Conservation (phyloP, 441 rosid species). For the Populus hybrid region DNA sequence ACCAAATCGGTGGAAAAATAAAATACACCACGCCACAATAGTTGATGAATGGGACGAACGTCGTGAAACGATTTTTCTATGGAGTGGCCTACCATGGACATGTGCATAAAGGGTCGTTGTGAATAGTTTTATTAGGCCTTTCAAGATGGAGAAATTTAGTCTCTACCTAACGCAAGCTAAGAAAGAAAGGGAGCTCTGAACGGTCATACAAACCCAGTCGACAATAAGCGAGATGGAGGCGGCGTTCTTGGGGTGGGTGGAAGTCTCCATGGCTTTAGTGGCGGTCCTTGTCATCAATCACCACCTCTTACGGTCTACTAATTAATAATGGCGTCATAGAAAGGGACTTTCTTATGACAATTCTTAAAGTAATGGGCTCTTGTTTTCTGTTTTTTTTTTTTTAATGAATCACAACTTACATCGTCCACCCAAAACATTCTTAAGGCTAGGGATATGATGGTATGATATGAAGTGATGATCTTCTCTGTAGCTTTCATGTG, state of each 20-base stretch:
- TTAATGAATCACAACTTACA: not conserved
- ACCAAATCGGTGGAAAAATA: not conserved
- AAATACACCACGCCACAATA: not conserved
- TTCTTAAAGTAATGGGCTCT: not conserved
- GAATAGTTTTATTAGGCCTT: not conserved
- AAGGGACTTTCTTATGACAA: conserved; percentile 3
- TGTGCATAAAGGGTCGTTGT: too few relatives aligned
- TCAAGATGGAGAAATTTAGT: too few relatives aligned
- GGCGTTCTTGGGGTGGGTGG: not conserved
- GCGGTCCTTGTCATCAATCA: conserved; percentile 21
- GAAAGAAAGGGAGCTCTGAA: not conserved
- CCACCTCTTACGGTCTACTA: not conserved
- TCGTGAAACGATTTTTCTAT: not conserved
- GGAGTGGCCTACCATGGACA: not conserved
- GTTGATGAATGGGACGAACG: not conserved
- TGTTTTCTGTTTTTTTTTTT: not conserved
- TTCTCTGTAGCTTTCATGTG: not conserved
- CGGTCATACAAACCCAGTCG: not conserved
- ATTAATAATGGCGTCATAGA: conserved; percentile 20
- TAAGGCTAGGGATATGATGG: conserved; percentile 15
- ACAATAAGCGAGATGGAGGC: not conserved
- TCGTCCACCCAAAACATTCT: not conserved
- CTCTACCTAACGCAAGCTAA: not conserved
- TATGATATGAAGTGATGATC: not conserved
- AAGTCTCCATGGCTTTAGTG: conserved; percentile 9